These are phyloP conservation scores for Penicillium tannophilum DNA, from an alignment of 495 filamentous ascomycete species.

Conservation along the genomic window DNA sequence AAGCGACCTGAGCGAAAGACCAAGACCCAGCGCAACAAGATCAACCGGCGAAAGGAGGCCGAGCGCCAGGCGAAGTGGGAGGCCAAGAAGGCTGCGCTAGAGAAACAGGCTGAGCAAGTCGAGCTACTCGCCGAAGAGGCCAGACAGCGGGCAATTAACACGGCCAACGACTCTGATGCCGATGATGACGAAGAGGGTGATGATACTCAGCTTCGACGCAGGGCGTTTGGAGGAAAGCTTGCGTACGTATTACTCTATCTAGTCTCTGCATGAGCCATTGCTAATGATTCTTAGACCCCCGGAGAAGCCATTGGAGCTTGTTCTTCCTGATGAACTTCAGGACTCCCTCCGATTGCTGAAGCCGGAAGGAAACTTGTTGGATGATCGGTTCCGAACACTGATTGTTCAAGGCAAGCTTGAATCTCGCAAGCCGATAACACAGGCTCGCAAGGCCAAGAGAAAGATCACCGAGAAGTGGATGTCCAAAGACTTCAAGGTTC, in stretches of 20 bases:
- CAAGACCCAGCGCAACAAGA: constrained; percentile 80
- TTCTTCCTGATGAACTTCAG: constrained; percentile 89
- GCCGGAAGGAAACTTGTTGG: constrained; percentile 90
- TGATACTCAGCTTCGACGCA: constrained; percentile 64
- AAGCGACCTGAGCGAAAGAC: constrained; percentile 84
- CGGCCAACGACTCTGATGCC: constrained; percentile 49
- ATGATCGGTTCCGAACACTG: constrained; percentile 87
- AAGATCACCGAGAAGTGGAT: constrained; percentile 92
- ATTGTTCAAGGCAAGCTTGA: constrained; percentile 89
- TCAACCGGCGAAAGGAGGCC: constrained; percentile 82
- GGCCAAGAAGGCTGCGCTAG: constrained; percentile 67
- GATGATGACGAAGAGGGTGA: constrained; percentile 56
- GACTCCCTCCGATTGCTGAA: constrained; percentile 87
- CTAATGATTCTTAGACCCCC: constrained; percentile 60
- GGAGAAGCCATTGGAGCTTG: constrained; percentile 79
- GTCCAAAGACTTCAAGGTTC: constrained; percentile 86
- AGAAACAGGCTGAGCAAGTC: constrained; percentile 63
- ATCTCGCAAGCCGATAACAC: constrained; percentile 70
- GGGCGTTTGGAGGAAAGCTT: constrained; percentile 71
- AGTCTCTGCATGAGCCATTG: constrained; percentile 1
- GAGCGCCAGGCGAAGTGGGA: constrained; percentile 73
- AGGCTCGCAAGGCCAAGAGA: constrained; percentile 75
- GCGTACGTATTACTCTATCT: constrained; percentile 43
- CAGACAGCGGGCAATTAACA: constrained; percentile 56
- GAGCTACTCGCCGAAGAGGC: constrained; percentile 65